Conservation (phyloP, 2,329 filamentous ascomycete genomes). For the Harringtonia aguacate region DNA sequence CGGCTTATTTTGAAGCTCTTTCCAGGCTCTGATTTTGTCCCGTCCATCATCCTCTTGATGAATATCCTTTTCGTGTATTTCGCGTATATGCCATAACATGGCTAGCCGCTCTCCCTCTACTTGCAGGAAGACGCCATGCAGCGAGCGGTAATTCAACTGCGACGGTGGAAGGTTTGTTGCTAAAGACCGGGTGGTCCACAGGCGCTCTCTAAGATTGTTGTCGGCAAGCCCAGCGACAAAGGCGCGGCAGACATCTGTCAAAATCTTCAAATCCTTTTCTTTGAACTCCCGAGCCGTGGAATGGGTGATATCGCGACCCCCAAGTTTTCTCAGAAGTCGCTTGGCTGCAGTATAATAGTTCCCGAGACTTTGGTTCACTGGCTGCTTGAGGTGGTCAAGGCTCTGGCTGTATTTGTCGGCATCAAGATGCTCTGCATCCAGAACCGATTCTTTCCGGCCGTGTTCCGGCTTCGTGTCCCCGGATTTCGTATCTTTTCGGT, state of each 20-base stretch:
- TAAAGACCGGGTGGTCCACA: slow-evolving; percentile 38
- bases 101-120: slow-evolving; percentile 45
- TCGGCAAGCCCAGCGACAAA: slow-evolving; percentile 46
- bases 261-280: slow-evolving; percentile 31
- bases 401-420: slow-evolving; percentile 7
- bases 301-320: slow-evolving; percentile 37
- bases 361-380: slow-evolving; percentile 26
- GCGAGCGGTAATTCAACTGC: slow-evolving; percentile 29
- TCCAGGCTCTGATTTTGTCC: slow-evolving; percentile 33
- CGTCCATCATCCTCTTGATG: slow-evolving; percentile 25
- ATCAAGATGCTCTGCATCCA: slow-evolving; percentile 4
- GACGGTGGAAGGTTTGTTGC: slow-evolving; percentile 19
- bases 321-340: slow-evolving; percentile 34
- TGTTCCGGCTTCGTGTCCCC: background rate
- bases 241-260: slow-evolving; percentile 40
- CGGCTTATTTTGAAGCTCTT: slow-evolving; percentile 25
- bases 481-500: background rate
- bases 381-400: slow-evolving; percentile 26
- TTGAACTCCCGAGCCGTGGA: slow-evolving; percentile 33
- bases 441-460: slow-evolving; percentile 3
- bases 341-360: slow-evolving; percentile 39
- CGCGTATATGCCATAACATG: slow-evolving; percentile 31
- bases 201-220: slow-evolving; percentile 28
- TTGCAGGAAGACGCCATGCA: slow-evolving; percentile 42
- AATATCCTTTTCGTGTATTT: slow-evolving; percentile 23